These are phyloP conservation scores for Fusarium agapanthi DNA, from an alignment of 2,329 filamentous ascomycete species.

Conservation along the genomic window DNA sequence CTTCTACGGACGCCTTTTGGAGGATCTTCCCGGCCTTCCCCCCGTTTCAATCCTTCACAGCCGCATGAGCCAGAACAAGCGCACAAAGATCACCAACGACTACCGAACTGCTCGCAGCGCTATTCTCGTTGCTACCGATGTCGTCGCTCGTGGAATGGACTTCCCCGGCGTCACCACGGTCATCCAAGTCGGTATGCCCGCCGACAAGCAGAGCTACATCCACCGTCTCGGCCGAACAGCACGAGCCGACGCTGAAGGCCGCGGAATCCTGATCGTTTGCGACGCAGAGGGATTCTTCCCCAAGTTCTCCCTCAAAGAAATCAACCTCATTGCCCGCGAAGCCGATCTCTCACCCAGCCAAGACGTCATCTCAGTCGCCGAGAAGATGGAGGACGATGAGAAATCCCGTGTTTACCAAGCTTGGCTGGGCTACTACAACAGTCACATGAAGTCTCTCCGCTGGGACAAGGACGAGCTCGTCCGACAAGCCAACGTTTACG, in stretches of 20 bases:
- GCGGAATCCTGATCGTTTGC: constrained; percentile 68
- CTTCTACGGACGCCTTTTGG: constrained; percentile 59
- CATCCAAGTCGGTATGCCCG: constrained; percentile 69
- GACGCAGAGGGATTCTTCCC: constrained; percentile 61
- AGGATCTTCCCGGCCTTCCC: constrained; percentile 51
- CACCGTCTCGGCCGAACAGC: constrained; percentile 74
- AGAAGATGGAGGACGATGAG: constrained; percentile 54
- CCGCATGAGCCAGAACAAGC: constrained; percentile 59
- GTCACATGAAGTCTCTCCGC: constrained; percentile 54
- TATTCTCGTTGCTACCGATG: constrained; percentile 74
- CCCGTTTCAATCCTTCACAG: constrained; percentile 58
- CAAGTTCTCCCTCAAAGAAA: constrained; percentile 60
- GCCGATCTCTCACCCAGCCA: constrained; percentile 55
- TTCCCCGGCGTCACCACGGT: constrained; percentile 75
- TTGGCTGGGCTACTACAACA: constrained; percentile 67
- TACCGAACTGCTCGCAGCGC: constrained; percentile 61
- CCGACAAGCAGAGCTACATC: constrained; percentile 70
- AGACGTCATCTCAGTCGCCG: constrained; percentile 51
- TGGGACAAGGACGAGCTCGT: constrained; percentile 59
- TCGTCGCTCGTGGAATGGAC: constrained; percentile 77
- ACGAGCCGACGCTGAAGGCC: constrained; percentile 69
- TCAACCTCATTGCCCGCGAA: constrained; percentile 59
- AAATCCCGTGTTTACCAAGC: constrained; percentile 63
- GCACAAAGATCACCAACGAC: constrained; percentile 68
- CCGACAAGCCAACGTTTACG: constrained; percentile 59